A percentile compares a stretch with the other conserved stretches of the same genome.
Conservation (phyloP, 1,284 basidiomycete species). For the Boletus sp. region DNA sequence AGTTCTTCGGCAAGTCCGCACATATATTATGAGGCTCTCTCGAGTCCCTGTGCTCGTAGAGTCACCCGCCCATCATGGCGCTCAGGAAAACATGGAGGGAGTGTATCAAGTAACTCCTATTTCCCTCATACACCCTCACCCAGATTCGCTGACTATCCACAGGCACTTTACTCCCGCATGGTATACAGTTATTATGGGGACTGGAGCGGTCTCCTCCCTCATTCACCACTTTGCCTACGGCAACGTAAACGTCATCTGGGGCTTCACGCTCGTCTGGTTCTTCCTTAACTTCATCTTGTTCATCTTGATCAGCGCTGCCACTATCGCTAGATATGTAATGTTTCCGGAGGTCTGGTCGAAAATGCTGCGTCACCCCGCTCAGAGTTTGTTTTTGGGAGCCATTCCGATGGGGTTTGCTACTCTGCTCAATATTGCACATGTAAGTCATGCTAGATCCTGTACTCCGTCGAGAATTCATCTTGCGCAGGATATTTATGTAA, state of each 20-base stretch:
- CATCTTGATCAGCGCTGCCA: conserved; percentile 40
- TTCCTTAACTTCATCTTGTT: conserved; percentile 53
- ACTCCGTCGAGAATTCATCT: neutral
- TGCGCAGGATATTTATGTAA: conserved; percentile 28
- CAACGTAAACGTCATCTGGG: conserved; percentile 31
- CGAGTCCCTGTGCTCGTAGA: too few species aligned
- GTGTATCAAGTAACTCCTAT: conserved; percentile 21
- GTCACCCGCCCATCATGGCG: conserved; percentile 15
- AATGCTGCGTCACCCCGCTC: conserved; percentile 48
- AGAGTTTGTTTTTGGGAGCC: conserved; percentile 58
- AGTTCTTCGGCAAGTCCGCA: neutral
- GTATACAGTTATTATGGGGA: conserved; percentile 47
- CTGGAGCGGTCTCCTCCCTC: conserved; percentile 39
- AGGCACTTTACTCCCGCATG: conserved; percentile 47
- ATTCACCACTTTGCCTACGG: conserved; percentile 42
- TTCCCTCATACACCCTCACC: neutral
- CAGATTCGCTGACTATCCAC: neutral
- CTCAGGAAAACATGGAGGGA: conserved; percentile 28
- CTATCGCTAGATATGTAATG: conserved; percentile 43
- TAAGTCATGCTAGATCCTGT: conserved; percentile 33
- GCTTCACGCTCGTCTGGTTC: conserved; percentile 43
- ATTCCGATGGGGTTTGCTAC: conserved; percentile 61
- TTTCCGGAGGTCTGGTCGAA: conserved; percentile 46
- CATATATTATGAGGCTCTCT: conserved; percentile 3
- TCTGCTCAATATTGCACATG: conserved; percentile 46